Conservation (phyloP, 441 rosid genomes). For the Euphorbia celastroides region DNA sequence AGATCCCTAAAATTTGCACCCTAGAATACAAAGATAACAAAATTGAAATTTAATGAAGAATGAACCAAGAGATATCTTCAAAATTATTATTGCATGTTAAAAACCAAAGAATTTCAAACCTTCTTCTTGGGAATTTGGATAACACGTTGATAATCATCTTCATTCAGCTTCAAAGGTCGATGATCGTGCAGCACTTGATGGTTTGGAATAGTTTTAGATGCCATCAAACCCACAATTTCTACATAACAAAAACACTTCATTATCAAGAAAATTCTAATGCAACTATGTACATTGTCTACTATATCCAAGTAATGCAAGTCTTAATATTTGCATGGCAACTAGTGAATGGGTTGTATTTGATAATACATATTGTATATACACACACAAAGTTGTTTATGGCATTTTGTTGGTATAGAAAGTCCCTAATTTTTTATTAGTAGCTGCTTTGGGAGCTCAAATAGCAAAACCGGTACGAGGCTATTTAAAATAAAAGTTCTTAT, state of each 20-base stretch:
- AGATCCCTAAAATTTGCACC: slow-evolving; percentile 18
- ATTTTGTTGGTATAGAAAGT: too few relatives aligned
- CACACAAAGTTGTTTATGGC: too few relatives aligned
- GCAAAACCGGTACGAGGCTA: too few relatives aligned
- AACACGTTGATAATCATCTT: slow-evolving; percentile 11
- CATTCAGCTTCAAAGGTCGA: slow-evolving; percentile 13
- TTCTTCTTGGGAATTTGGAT: slow-evolving; percentile 13
- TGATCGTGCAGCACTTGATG: slow-evolving; percentile 12
- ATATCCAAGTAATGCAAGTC: background rate
- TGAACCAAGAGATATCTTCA: background rate
- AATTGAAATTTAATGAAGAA: background rate
- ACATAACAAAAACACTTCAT: background rate
- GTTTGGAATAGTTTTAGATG: background rate
- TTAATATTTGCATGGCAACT: too few relatives aligned
- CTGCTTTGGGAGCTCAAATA: too few relatives aligned
- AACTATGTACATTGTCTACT: background rate
- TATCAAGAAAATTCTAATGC: background rate
- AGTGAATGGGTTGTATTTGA: too few relatives aligned
- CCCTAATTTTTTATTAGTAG: too few relatives aligned
- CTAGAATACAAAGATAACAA: background rate
- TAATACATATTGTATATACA: too few relatives aligned
- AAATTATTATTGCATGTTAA: background rate
- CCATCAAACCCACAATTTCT: slow-evolving; percentile 11
- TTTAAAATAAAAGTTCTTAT: too few relatives aligned
- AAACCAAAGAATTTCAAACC: background rate